Evolutionary conservation across 2,329 filamentous ascomycete species (phyloP).

Genomic region (Colletotrichum navitas): DNA sequence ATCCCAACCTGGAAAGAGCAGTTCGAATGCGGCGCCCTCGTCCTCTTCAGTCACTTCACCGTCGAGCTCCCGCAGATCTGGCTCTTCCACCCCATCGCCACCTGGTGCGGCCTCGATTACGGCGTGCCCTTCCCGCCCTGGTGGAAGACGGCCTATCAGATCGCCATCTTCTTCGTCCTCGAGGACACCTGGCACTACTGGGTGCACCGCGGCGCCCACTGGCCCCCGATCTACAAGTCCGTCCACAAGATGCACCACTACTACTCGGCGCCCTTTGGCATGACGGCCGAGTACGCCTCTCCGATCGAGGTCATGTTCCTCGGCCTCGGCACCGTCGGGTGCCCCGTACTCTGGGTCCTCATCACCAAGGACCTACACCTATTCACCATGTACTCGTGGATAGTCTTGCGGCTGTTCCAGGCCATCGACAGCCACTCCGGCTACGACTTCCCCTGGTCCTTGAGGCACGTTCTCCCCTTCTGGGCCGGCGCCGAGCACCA

Average conservation of each 20-base stretch:
- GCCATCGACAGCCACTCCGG: slow-evolving; percentile 97
- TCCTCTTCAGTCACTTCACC: slow-evolving; percentile 95
- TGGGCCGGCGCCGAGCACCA: slow-evolving; percentile 98
- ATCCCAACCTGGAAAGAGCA: slow-evolving; percentile 92
- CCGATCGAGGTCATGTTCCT: slow-evolving; percentile 97
- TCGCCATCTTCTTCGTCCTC: slow-evolving; percentile 92
- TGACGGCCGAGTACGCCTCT: slow-evolving; percentile 97
- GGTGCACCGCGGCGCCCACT: slow-evolving; percentile 92
- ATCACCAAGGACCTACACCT: slow-evolving; percentile 91
- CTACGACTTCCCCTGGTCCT: slow-evolving; percentile 97
- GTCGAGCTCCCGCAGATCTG: slow-evolving; percentile 99
- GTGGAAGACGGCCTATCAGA: slow-evolving; percentile 90
- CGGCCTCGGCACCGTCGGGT: slow-evolving; percentile 85
- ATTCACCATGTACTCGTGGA: slow-evolving; percentile 98
- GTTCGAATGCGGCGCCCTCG: slow-evolving; percentile 91
- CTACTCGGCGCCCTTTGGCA: slow-evolving; percentile 97
- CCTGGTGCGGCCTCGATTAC: slow-evolving; percentile 89
- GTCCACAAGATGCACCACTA: slow-evolving; percentile 99
- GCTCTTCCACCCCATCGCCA: slow-evolving; percentile 97
- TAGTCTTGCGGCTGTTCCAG: slow-evolving; percentile 91
- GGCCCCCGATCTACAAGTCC: slow-evolving; percentile 93
- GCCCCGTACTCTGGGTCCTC: slow-evolving; percentile 85
- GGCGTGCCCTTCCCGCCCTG: slow-evolving; percentile 88
- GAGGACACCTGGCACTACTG: slow-evolving; percentile 99
- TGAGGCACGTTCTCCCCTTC: slow-evolving; percentile 96